These are phyloP conservation scores for Adansonia grandidieri DNA, from an alignment of 441 rosid species.

Conservation along the genomic window DNA sequence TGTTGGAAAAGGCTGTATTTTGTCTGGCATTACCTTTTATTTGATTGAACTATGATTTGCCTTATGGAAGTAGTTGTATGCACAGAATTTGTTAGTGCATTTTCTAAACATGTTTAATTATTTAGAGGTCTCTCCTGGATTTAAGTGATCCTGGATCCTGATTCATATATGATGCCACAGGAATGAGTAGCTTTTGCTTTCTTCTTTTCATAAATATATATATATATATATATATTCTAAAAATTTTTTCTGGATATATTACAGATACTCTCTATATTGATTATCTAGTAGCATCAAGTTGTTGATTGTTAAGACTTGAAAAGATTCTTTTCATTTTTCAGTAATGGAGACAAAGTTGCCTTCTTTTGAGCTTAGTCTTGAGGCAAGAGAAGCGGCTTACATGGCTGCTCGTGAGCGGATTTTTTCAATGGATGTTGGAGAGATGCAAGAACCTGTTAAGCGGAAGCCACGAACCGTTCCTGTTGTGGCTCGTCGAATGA, in stretches of 20 bases:
- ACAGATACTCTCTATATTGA: background rate
- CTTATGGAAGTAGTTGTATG: background rate
- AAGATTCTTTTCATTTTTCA: slow-evolving; percentile 31
- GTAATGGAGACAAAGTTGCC: slow-evolving; percentile 41
- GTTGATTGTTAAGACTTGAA: slow-evolving; percentile 15
- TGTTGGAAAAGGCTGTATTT: background rate
- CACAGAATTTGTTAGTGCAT: background rate
- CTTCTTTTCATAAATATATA: background rate
- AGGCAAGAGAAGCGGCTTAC: slow-evolving; percentile 73
- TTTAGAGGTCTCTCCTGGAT: background rate
- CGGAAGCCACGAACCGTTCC: slow-evolving; percentile 54
- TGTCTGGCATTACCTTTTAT: background rate
- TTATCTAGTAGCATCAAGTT: slow-evolving; percentile 7
- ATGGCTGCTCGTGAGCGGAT: slow-evolving; percentile 68
- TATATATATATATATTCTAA: too few relatives aligned
- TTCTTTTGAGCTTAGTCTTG: slow-evolving; percentile 38
- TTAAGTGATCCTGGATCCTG: background rate
- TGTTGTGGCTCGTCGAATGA: slow-evolving; percentile 76
- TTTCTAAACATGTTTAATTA: background rate
- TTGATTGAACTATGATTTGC: background rate
- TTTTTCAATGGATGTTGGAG: slow-evolving; percentile 49
- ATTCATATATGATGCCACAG: background rate
- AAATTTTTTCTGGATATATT: background rate
- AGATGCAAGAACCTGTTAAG: slow-evolving; percentile 41
- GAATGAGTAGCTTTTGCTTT: background rate